Base-by-base conservation (phyloP, 306 rosid species). In the Castanea mollissima region DNA sequence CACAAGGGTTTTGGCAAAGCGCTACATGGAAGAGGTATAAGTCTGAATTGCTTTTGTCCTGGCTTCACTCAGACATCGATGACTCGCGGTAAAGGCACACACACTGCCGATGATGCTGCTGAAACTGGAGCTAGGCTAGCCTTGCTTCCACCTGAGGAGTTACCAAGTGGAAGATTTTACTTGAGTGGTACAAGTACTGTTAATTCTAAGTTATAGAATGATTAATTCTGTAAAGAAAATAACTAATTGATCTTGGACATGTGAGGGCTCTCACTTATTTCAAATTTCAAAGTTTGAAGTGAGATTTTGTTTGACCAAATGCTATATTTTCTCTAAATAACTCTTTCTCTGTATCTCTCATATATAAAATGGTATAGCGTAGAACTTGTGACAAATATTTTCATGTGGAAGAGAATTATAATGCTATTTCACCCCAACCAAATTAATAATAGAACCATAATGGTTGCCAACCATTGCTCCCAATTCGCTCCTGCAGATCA, bases 41-140 rank as follows among this genome's bases (percentile, higher is more conserved):
- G 93, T 46, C 91, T 84, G 51, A 95, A 91, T 23, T 76, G 97
- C 81, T 88, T 84, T 23, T 95, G 99, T 67, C 99, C 99, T 5
- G 99, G 99, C 19, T 95, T 89, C 83, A 95, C 98, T 14, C 91
- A 87, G 76, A 95, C 98, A 0, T 79, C 97, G 1, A 95, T 93
- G 99, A 95, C 99, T 0, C 80, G 87, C 10, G 97, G 92, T 0
- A 83, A 82, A 32, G 99, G 98, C 5, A 83, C 84, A 1, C 99
- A 90, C 85, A 76, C 98, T 0, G 88, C 98, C 0, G 85, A 83
- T 5, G 82, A 78, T 0, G 97, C 89, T 11, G 97, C 99, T 2
- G 7, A 68, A 5, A 34, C 84, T n/a, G 92, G 85, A 0, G 81
- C 90, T 65, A 54, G 76, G 10, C 88, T 95, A 2, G 89, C 85